A percentile compares a stretch with the other conserved stretches of the same genome.
Evolutionary conservation across 805 yeast species (phyloP).

Genomic region (Cyberlindnera samutprakarnensis): DNA sequence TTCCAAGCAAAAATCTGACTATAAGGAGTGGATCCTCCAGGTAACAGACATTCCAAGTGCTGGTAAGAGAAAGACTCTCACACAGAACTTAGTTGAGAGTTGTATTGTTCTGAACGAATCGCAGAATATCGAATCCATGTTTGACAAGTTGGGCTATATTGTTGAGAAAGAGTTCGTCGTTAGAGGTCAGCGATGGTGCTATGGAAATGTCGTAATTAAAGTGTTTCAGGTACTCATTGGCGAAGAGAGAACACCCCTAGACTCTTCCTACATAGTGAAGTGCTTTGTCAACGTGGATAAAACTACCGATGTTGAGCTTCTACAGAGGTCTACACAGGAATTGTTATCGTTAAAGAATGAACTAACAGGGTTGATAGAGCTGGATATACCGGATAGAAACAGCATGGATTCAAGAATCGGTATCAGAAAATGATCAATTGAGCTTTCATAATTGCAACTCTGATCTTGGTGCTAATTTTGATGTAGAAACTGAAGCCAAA

Average conservation of each 20-base stretch:
- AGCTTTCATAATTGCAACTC: too few relatives aligned
- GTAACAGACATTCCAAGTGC: constrained; percentile 71
- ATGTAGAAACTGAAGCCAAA: too few relatives aligned
- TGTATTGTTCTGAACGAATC: constrained; percentile 24
- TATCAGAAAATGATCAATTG: too few relatives aligned
- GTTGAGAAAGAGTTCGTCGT: constrained; percentile 54
- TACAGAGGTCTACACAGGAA: constrained; percentile 57
- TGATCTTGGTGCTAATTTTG: too few relatives aligned
- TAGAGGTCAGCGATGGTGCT: constrained; percentile 54
- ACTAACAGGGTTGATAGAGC: constrained; percentile 56
- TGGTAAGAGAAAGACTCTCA: constrained; percentile 54
- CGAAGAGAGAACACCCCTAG: constrained; percentile 26
- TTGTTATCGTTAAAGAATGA: constrained; percentile 57
- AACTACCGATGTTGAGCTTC: constrained; percentile 67
- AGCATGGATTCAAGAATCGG: constrained; percentile 57
- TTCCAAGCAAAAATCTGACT: constrained; percentile 3
- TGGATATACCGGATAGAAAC: constrained; percentile 71
- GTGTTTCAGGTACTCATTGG: constrained; percentile 37
- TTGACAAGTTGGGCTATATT: constrained; percentile 67
- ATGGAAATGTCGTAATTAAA: constrained; percentile 50
- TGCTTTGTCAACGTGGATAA: constrained; percentile 64
- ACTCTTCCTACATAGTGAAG: constrained; percentile 45
- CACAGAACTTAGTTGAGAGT: constrained; percentile 61
- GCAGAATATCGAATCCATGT: constrained; percentile 28
- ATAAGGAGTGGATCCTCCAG: constrained; percentile 51